A percentile compares a stretch with the other conserved stretches of the same genome.
These are phyloP conservation scores for Euryodendron excelsum DNA, from an alignment of 148 eudicot species.

Conservation along the genomic window DNA sequence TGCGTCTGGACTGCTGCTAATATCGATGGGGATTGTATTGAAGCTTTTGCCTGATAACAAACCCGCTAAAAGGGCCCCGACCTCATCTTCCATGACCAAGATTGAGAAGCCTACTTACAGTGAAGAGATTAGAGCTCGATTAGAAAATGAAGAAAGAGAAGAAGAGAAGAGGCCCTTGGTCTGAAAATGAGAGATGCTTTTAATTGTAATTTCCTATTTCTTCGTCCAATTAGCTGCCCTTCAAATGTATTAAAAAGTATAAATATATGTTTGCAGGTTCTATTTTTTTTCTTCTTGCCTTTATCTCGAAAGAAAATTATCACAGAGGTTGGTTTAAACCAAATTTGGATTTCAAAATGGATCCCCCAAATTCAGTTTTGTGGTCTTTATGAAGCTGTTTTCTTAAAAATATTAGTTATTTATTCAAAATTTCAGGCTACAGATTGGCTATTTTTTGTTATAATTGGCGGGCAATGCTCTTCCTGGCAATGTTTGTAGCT, in stretches of 20 bases:
- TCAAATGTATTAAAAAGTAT: not conserved
- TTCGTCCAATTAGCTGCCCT: not conserved
- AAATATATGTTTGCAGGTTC: not conserved
- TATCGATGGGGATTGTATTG: conserved; percentile 75
- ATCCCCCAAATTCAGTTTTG: too few species aligned
- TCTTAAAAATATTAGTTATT: too few species aligned
- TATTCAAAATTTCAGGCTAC: too few species aligned
- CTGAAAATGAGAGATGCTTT: conserved; percentile 20
- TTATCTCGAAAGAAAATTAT: too few species aligned
- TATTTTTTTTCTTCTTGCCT: too few species aligned
- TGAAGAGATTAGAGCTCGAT: conserved; percentile 23
- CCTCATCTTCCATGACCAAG: conserved; percentile 13
- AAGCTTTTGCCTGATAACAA: conserved; percentile 76
- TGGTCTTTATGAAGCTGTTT: too few species aligned
- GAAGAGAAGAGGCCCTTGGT: conserved; percentile 46
- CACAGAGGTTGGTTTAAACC: too few species aligned
- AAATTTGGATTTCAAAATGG: too few species aligned
- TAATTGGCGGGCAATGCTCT: too few species aligned
- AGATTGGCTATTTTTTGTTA: too few species aligned
- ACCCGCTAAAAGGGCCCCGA: conserved; percentile 22
- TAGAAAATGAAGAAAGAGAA: conserved; percentile 33
- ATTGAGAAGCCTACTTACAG: conserved; percentile 14
- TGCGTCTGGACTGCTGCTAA: conserved; percentile 67
- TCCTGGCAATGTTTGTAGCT: too few species aligned
- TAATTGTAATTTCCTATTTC: not conserved